Base-by-base conservation (phyloP, 352 stramenopile genomes). In the Phytophthora quininea region DNA sequence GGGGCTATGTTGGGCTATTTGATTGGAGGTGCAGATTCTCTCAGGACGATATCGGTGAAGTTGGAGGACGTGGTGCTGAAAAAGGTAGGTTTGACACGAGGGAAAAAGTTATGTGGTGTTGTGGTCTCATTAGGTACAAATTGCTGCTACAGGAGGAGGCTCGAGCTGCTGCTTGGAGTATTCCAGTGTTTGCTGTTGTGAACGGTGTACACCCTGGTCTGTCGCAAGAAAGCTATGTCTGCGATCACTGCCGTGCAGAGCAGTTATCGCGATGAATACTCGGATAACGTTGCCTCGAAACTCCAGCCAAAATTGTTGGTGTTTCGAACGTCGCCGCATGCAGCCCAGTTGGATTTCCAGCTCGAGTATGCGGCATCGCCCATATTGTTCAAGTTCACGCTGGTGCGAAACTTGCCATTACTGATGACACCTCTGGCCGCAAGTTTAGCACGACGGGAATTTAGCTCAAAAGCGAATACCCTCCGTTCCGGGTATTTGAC, bases 381-480 rank as follows among this genome's bases (percentile, higher is more conserved):
- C 10, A 61, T 87, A 15, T 48, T 73, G n/a, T 78, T 92, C 14
- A 69, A 82, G 38, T 85, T 91, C 32, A 69, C 63, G 6, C 71
- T 92, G 4, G 82, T 94, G 40, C 81, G 84, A 2, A 92, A 81
- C 45, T 70, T 94, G 9, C 86, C 86, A n/a, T 37, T 91, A 32
- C 73, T 92, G 10, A 91, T 92, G 84, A 94, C 86, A 1, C 84
- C 86, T 12, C 77, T 94, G 4, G 84, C 84, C 6, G 73, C 62
- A 24, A 89, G 75, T 58, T 58, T 94, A n/a, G 64, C 80, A 38
- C 80, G 76, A 4, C 77, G 76, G 27, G 82, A 92, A 54, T 86
- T 92, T 42, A 84, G 73, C 24, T 32, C 59, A 6, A 43, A 66
- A 10, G 67, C 64, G 0, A 43, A 63, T 9, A 72, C 64, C 9